phyloP scores from a whole-genome alignment of 345 rosid genomes.

The Theobroma cacao region DNA sequence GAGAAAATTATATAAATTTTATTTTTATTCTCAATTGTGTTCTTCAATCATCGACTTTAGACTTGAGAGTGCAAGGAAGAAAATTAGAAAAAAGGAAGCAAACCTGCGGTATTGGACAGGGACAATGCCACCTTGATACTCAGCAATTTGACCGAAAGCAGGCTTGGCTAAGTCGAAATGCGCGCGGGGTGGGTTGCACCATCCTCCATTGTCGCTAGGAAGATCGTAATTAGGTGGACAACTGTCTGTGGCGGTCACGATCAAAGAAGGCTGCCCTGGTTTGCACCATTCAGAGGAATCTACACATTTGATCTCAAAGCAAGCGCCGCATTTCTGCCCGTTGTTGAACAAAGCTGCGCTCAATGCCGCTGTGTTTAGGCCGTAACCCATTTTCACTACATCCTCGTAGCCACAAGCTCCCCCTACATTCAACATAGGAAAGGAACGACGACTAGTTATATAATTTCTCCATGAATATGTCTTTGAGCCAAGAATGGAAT shows the following conservation, averaged over 20 bases:
- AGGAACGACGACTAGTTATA: neutral
- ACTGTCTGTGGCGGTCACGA: constrained; percentile 69
- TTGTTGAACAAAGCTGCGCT: constrained; percentile 45
- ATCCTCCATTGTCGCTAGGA: constrained; percentile 58
- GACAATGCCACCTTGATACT: constrained; percentile 53
- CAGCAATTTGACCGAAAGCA: constrained; percentile 48
- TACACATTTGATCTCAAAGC: constrained; percentile 46
- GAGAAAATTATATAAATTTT: too few relatives aligned
- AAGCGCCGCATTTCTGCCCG: constrained; percentile 50
- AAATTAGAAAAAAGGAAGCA: neutral
- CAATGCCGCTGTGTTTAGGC: constrained; percentile 42
- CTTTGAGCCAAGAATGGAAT: too few relatives aligned
- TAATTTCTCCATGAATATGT: too few relatives aligned
- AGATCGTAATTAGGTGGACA: constrained; percentile 68
- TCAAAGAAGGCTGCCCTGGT: constrained; percentile 46
- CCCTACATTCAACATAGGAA: constrained; percentile 19
- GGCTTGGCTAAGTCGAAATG: constrained; percentile 81
- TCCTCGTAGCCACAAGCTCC: constrained; percentile 60
- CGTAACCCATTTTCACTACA: constrained; percentile 39
- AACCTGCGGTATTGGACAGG: constrained; percentile 69
- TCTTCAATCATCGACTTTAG: too few relatives aligned
- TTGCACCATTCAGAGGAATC: constrained; percentile 49
- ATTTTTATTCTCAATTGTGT: too few relatives aligned
- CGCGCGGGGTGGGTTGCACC: constrained; percentile 71
- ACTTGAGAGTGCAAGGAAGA: neutral